phyloP scores from a whole-genome alignment of 179 eudicot species.

The Gypsophila paniculata region DNA sequence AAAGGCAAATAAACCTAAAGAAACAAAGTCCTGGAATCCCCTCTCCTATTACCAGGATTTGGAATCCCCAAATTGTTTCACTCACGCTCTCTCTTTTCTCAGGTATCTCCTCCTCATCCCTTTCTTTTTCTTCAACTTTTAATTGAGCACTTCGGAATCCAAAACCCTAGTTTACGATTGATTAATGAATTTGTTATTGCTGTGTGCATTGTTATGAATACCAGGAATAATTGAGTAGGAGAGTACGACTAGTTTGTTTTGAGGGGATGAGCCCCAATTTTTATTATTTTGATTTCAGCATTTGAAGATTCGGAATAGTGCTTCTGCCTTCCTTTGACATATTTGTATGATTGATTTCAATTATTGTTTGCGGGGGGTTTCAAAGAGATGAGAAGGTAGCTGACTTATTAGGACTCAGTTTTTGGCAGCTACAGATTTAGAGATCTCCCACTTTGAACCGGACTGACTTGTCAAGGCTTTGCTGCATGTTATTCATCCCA shows the following conservation, averaged over 20 bases:
- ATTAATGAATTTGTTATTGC: slow-evolving; percentile 14
- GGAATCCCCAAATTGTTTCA: slow-evolving; percentile 17
- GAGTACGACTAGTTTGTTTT: too few relatives aligned
- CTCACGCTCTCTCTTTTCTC: slow-evolving; percentile 2
- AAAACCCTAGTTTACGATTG: slow-evolving; percentile 34
- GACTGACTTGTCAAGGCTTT: slow-evolving; percentile 8
- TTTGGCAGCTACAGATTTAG: too few relatives aligned
- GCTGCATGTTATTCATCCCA: slow-evolving; percentile 18
- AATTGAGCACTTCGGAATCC: background rate
- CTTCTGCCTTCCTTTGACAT: too few relatives aligned
- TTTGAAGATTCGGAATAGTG: slow-evolving; percentile 27
- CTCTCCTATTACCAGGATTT: slow-evolving; percentile 6
- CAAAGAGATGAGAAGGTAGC: background rate
- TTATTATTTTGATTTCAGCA: background rate
- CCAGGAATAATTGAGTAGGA: background rate
- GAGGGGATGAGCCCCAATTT: too few relatives aligned
- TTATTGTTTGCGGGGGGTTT: background rate
- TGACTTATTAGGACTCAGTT: too few relatives aligned
- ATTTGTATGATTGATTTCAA: background rate
- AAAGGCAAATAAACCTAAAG: slow-evolving; percentile 8
- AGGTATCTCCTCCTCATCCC: slow-evolving; percentile 27
- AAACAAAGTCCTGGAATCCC: slow-evolving; percentile 10
- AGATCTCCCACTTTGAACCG: slow-evolving; percentile 15
- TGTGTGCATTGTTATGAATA: slow-evolving; percentile 24
- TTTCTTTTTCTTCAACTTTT: background rate